These are phyloP conservation scores for Ophiostoma ulmi DNA, from an alignment of 2,329 filamentous ascomycete genomes.

Conservation along the genomic window DNA sequence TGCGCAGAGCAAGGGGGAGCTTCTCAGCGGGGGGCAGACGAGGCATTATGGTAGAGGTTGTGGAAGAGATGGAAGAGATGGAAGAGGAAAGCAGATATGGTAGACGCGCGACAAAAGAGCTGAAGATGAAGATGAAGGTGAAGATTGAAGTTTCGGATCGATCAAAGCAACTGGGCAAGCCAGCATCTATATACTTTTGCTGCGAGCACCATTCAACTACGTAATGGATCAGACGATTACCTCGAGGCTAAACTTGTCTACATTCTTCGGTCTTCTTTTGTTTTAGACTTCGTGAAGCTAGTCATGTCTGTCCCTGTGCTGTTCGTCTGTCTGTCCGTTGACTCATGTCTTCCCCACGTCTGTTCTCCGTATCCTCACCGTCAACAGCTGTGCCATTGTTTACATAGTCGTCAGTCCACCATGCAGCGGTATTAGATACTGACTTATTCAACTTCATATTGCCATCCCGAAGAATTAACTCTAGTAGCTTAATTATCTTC, in stretches of 20 bases:
- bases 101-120: not conserved
- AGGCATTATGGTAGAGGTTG: not conserved
- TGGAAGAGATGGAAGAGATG: not conserved
- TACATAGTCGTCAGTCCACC: not conserved
- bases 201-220: not conserved
- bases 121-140: not conserved
- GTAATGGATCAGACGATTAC: not conserved
- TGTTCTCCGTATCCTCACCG: not conserved
- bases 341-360: not conserved
- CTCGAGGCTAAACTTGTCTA: not conserved
- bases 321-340: not conserved
- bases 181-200: not conserved
- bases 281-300: not conserved
- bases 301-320: not conserved
- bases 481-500: too few species aligned
- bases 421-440: not conserved
- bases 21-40: constrained; percentile 46
- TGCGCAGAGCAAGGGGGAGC: constrained; percentile 47
- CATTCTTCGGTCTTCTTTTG: not conserved
- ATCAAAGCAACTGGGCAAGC: not conserved
- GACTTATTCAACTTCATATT: not conserved
- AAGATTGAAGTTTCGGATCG: too few species aligned
- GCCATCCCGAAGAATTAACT: not conserved
- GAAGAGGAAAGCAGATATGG: not conserved
- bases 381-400: not conserved